Base-by-base conservation (phyloP, 2,329 filamentous ascomycete species). In the Colletotrichum horii region DNA sequence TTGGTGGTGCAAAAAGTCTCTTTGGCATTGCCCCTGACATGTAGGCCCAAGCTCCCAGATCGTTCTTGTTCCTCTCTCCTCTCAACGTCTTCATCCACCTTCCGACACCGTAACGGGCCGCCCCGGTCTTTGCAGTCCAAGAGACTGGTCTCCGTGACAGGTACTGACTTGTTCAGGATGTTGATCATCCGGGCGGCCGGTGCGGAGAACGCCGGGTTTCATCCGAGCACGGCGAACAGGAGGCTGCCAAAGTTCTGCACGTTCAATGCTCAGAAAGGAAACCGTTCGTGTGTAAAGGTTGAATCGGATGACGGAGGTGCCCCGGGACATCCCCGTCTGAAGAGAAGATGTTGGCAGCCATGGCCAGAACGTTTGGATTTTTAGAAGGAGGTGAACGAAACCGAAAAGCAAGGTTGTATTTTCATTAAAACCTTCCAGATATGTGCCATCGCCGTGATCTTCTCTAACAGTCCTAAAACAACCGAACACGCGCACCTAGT, bases 21-120 rank as follows among this genome's bases (percentile, higher is more conserved):
- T 58, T 22, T 22, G 56, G 43, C 22, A 61, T 58, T 36, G 55
- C 43, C 22, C 26, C 56, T 60, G 64, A 38, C 28, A 48, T 64
- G 64, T 52, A 68, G 73, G 73, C 64, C 73, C 64, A 68, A 76
- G 70, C 74, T 74, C 34, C n/a, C 43, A 52, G 34, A 34, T 68
- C n/a, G 38, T 38, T 22, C 19, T 64, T 16, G 55, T 38, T 19
- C 19, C n/a, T 28, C 30, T 22, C 30, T 22, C 73, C 56, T 58
- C 34, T 64, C 43, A 14, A 52, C 4, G 43, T 52, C 43, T 52
- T 64, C 15, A 68, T 38, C 64, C 55, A 15, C 52, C 28, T 16
- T 22, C 30, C 28, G n/a, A 30, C 28, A 24, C 24, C 28, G 28
- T 52, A 32, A 36, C 64, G 70, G 48, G 64, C 74, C 58, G 74